Conservation (phyloP, 257 asterid genomes). For the Paulownia fortunei region DNA sequence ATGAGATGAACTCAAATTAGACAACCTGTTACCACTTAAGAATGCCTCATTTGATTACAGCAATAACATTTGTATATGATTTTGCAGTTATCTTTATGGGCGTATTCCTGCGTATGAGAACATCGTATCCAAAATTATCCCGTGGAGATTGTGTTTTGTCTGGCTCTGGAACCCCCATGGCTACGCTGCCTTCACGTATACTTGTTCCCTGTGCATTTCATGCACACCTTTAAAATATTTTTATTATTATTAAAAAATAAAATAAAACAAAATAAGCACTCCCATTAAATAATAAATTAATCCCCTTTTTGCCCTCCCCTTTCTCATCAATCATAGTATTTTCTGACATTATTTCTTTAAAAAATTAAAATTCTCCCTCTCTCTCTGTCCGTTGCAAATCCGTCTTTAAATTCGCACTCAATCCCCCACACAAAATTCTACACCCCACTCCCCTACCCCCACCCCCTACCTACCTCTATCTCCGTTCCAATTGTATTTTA, state of each 20-base stretch:
- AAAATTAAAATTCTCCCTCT: background rate
- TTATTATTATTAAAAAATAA: no score
- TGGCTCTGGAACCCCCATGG: background rate
- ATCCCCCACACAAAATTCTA: no score
- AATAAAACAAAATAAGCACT: no score
- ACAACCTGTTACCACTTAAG: background rate
- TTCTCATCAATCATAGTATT: no score
- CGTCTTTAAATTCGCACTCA: no score
- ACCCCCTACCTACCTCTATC: slow-evolving; percentile 2
- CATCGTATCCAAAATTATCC: no score
- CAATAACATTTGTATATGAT: background rate
- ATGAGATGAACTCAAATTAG: background rate
- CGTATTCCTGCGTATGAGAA: no score
- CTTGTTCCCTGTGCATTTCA: background rate
- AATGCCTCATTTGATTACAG: background rate
- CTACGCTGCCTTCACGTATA: slow-evolving; percentile 26
- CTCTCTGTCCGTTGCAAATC: no score
- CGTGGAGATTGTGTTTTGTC: background rate
- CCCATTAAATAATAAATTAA: no score
- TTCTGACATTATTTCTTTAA: background rate
- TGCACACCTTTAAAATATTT: slow-evolving; percentile 24
- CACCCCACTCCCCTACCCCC: no score
- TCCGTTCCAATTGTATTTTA: background rate
- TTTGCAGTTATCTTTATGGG: background rate
- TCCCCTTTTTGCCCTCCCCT: no score